Percentiles rank a stretch among this genome's conserved stretches.
phyloP scores from a whole-genome alignment of 345 rosid genomes.

The Brassica cretica region DNA sequence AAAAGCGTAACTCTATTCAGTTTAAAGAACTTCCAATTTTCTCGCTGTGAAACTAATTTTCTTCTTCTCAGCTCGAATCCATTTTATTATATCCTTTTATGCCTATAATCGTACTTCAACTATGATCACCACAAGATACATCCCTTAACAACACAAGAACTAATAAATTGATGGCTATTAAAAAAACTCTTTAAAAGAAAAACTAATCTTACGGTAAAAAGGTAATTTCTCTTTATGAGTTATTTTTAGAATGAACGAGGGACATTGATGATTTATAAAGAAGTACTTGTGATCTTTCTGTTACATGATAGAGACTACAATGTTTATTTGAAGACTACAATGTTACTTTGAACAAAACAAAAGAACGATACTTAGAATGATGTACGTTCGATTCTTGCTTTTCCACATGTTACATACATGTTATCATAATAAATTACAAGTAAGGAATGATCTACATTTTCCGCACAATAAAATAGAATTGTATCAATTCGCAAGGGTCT shows the following conservation, averaged over 20 bases:
- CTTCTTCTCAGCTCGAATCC: constrained; percentile 11
- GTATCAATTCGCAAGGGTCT: too few species aligned
- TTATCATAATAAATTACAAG: neutral
- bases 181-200: too few species aligned
- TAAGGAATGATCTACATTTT: neutral
- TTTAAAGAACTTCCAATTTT: neutral
- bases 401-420: too few species aligned
- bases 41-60: constrained; percentile 3
- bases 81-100: neutral
- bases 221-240: neutral
- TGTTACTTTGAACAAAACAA: too few species aligned
- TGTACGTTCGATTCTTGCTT: too few species aligned
- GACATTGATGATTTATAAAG: neutral
- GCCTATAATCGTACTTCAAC: neutral
- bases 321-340: too few species aligned
- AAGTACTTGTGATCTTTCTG: neutral
- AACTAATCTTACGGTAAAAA: neutral
- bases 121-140: too few species aligned
- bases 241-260: neutral
- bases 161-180: neutral
- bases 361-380: too few species aligned
- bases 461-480: neutral
- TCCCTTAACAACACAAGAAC: neutral
- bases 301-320: neutral
- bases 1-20: constrained; percentile 4